Percentiles rank a stretch among this genome's conserved stretches.
phyloP scores from a whole-genome alignment of 2,329 filamentous ascomycete genomes.

The Acrocalymma vagum region DNA sequence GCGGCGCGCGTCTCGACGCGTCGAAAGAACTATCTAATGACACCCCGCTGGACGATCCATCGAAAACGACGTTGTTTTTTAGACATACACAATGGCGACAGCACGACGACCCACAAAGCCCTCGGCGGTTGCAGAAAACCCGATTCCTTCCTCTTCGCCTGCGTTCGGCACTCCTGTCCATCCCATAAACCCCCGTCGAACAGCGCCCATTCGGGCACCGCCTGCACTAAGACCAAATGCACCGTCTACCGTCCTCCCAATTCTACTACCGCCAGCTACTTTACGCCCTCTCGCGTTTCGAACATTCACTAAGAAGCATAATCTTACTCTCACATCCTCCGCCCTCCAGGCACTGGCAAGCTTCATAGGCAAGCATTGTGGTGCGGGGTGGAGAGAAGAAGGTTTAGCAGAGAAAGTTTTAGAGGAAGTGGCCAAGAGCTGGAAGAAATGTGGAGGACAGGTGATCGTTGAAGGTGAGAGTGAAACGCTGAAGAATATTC shows the following conservation, averaged over 20 bases:
- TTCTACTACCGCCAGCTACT: slow-evolving; percentile 86
- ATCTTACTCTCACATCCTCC: slow-evolving; percentile 87
- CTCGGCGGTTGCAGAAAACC: slow-evolving; percentile 54
- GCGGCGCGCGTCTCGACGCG: slow-evolving; percentile 33
- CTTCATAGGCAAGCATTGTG: slow-evolving; percentile 93
- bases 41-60: slow-evolving; percentile 1
- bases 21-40: slow-evolving; percentile 21
- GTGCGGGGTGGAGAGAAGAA: slow-evolving; percentile 95
- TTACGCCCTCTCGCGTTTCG: slow-evolving; percentile 91
- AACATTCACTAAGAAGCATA: slow-evolving; percentile 97
- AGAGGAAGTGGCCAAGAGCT: slow-evolving; percentile 88
- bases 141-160: slow-evolving; percentile 86
- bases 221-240: slow-evolving; percentile 60
- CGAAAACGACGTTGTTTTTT: slow-evolving; percentile 9
- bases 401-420: slow-evolving; percentile 90
- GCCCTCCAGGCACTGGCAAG: slow-evolving; percentile 84
- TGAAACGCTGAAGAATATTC: slow-evolving; percentile 77
- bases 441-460: slow-evolving; percentile 89
- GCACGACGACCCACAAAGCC: slow-evolving; percentile 40
- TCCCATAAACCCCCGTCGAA: slow-evolving; percentile 69
- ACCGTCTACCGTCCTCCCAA: slow-evolving; percentile 77
- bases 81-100: slow-evolving; percentile 33
- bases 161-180: slow-evolving; percentile 88
- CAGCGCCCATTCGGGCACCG: slow-evolving; percentile 53
- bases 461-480: slow-evolving; percentile 87